A percentile compares a stretch with the other conserved stretches of the same genome.
phyloP scores from a whole-genome alignment of 202 grass and related monocot genomes.

The Eragrostis tef region DNA sequence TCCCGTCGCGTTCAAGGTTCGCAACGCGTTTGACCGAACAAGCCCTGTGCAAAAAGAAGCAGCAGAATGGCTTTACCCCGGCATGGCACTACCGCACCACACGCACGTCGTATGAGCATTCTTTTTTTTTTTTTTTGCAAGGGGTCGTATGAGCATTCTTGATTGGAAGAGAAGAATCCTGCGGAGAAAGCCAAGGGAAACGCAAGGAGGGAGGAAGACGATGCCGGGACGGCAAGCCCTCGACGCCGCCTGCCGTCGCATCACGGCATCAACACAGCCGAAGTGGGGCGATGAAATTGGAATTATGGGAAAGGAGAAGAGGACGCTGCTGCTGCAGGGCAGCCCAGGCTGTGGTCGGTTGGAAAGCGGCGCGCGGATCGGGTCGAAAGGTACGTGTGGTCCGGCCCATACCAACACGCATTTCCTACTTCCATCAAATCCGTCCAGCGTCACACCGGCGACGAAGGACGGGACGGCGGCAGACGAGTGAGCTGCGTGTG shows the following conservation, averaged over 20 bases:
- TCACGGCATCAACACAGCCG: background rate
- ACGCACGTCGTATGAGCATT: too few species aligned
- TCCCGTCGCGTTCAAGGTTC: constrained; percentile 4
- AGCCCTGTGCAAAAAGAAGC: too few species aligned
- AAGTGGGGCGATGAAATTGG: background rate
- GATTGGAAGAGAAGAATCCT: background rate
- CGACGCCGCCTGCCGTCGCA: background rate
- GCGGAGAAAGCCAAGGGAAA: background rate
- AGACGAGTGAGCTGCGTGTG: background rate
- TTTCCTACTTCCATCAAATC: too few species aligned
- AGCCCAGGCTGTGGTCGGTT: constrained; percentile 42
- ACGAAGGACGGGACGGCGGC: background rate
- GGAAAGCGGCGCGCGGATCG: constrained; percentile 24
- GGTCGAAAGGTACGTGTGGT: constrained; percentile 18
- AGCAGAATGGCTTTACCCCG: too few species aligned
- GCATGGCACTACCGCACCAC: too few species aligned
- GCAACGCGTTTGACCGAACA: background rate
- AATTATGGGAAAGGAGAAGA: too few species aligned
- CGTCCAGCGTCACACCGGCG: too few species aligned
- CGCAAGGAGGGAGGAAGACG: background rate
- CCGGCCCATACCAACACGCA: constrained; percentile 18
- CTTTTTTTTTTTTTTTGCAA: too few species aligned
- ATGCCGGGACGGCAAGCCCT: background rate
- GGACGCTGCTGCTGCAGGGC: background rate
- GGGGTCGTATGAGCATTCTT: constrained; percentile 10